These are phyloP conservation scores for Nakazawaea ambrosiae DNA, from an alignment of 805 yeast species.

Conservation along the genomic window DNA sequence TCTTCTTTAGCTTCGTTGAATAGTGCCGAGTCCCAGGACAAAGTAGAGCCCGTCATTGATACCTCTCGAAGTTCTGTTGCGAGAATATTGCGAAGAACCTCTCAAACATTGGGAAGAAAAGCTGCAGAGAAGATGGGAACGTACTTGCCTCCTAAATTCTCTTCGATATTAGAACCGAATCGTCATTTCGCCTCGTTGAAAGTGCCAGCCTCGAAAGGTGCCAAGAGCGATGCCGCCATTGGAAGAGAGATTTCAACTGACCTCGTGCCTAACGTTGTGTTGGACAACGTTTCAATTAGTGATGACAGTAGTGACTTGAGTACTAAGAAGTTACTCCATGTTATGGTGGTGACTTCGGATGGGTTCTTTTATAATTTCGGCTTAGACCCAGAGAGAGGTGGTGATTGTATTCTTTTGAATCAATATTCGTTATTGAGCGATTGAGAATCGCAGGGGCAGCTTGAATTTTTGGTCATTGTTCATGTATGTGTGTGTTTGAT, in stretches of 20 bases:
- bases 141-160: slow-evolving; percentile 76
- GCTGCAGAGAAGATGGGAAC: slow-evolving; percentile 89
- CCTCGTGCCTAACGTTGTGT: slow-evolving; percentile 16
- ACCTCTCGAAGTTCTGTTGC: slow-evolving; percentile 67
- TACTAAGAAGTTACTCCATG: slow-evolving; percentile 33
- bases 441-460: too few relatives aligned
- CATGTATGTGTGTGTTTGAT: too few relatives aligned
- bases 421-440: slow-evolving; percentile 47
- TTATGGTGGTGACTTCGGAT: slow-evolving; percentile 79
- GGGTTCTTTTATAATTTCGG: slow-evolving; percentile 84
- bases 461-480: background rate
- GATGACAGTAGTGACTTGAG: slow-evolving; percentile 15
- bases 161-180: slow-evolving; percentile 84
- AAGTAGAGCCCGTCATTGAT: slow-evolving; percentile 62
- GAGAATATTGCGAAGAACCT: slow-evolving; percentile 66
- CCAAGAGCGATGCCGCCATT: slow-evolving; percentile 43
- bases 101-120: slow-evolving; percentile 67
- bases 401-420: slow-evolving; percentile 79
- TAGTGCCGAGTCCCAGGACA: slow-evolving; percentile 18
- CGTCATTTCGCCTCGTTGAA: slow-evolving; percentile 83
- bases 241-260: slow-evolving; percentile 24
- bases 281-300: slow-evolving; percentile 14
- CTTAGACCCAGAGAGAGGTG: slow-evolving; percentile 83
- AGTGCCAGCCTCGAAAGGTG: slow-evolving; percentile 36
- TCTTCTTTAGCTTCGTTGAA: slow-evolving; percentile 21